Evolutionary conservation across 805 yeast species (phyloP), one percentile per base, ranked within the genome.

Genomic region (Teunomyces cretensis): DNA sequence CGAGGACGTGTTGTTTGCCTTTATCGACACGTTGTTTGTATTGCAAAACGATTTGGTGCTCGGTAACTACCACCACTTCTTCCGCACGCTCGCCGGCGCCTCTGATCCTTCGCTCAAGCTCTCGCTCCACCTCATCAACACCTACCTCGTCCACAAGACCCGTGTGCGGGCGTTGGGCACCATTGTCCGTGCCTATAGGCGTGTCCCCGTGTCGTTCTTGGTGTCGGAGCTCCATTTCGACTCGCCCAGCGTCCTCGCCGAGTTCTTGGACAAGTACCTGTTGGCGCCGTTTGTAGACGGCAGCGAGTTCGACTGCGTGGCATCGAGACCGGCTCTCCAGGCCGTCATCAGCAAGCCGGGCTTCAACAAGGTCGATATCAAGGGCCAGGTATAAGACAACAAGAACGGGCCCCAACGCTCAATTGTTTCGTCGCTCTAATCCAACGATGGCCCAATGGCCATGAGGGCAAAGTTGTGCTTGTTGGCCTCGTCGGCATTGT

Each of bases 361-460:
- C 28, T 74, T 75, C 53, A 78, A 69, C 48, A 84, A 75, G 57
- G 82, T 91, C 11, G 97, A 91, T 59, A 90, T 92, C 50, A 91
- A 91, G 70, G 98, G 98, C 1, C 97, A 91, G 65, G 74, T 82
- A 6, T 83, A 62, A n/a, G n/a, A n/a, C n/a, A n/a, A n/a, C n/a
- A n/a, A n/a, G n/a, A n/a, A n/a, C n/a, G n/a, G n/a, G n/a, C n/a
- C n/a, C n/a, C n/a, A n/a, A n/a, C n/a, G n/a, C n/a, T n/a, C n/a
- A n/a, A n/a, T n/a, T n/a, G n/a, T n/a, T n/a, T n/a, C n/a, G n/a
- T n/a, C n/a, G n/a, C n/a, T n/a, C n/a, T n/a, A 19, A 53, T 75
- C 79, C 46, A 72, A 62, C 1, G 75, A 61, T n/a, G 89, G 87
- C 1, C 80, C 86, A 37, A 88, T 58, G 0, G 95, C 96, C 70